phyloP scores from a whole-genome alignment of 2,329 filamentous ascomycete genomes.

The Fusarium nisikadoi region DNA sequence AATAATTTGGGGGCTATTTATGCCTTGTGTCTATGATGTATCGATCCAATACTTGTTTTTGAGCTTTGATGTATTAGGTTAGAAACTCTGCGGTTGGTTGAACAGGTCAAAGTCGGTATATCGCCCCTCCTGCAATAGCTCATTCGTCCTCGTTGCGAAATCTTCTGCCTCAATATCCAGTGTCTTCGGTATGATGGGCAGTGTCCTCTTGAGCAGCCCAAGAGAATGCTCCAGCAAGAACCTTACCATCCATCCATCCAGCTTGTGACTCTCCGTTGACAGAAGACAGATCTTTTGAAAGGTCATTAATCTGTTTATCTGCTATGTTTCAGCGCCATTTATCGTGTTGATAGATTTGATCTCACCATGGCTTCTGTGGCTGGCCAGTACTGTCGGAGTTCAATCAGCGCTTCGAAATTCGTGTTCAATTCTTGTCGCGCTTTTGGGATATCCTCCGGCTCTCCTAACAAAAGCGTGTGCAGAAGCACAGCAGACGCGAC shows the following conservation, averaged over 20 bases:
- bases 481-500: not conserved
- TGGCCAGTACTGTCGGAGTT: not conserved
- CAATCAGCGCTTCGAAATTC: not conserved
- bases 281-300: not conserved
- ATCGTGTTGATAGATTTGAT: rapidly evolving
- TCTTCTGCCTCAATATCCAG: not conserved
- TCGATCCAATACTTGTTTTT: too few relatives aligned
- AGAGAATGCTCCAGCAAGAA: constrained; percentile 9
- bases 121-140: not conserved
- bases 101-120: not conserved
- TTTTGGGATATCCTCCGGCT: not conserved
- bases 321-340: rapidly evolving
- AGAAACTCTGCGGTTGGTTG: not conserved
- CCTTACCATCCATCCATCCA: constrained; percentile 9
- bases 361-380: not conserved
- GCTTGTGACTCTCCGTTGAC: not conserved
- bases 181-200: rapidly evolving
- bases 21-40: not conserved
- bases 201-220: not conserved
- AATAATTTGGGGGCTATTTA: not conserved
- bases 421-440: not conserved
- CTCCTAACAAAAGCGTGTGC: not conserved
- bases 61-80: too few relatives aligned
- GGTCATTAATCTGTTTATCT: not conserved
- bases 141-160: not conserved